Percentiles rank a stretch among this genome's conserved stretches.
Evolutionary conservation across 495 filamentous ascomycete genomes (phyloP).

Genomic region (Penicillium atrosanguineum): DNA sequence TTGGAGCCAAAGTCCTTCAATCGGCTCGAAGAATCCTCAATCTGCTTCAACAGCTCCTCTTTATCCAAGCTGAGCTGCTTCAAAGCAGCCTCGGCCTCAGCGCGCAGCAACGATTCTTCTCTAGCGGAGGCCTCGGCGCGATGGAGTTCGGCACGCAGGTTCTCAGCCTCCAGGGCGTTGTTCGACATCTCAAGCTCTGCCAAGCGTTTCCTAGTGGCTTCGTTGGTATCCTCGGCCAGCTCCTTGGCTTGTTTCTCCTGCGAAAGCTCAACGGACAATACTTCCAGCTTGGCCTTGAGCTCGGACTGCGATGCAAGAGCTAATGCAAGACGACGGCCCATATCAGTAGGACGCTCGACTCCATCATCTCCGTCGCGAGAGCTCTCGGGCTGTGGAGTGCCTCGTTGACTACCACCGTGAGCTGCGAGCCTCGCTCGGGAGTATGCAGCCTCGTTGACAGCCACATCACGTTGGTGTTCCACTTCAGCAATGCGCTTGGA

Average conservation of each 20-base stretch:
- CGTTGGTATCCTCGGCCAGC: slow-evolving; percentile 83
- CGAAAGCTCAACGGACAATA: slow-evolving; percentile 65
- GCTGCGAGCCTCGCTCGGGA: slow-evolving; percentile 90
- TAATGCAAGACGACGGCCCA: slow-evolving; percentile 76
- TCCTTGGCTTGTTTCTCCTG: slow-evolving; percentile 76
- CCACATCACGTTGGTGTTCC: slow-evolving; percentile 88
- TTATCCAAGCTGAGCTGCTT: slow-evolving; percentile 79
- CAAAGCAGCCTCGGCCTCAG: slow-evolving; percentile 72
- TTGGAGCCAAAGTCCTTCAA: slow-evolving; percentile 70
- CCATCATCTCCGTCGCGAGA: slow-evolving; percentile 56
- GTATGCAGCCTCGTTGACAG: slow-evolving; percentile 89
- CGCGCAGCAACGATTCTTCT: slow-evolving; percentile 71
- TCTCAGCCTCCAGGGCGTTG: slow-evolving; percentile 78
- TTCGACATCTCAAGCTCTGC: slow-evolving; percentile 83
- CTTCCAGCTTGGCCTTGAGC: slow-evolving; percentile 65
- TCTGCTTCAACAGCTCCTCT: slow-evolving; percentile 68
- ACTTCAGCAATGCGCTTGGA: slow-evolving; percentile 88
- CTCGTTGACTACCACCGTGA: slow-evolving; percentile 66
- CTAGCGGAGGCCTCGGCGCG: slow-evolving; percentile 67
- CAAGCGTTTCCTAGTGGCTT: slow-evolving; percentile 77
- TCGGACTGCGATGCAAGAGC: slow-evolving; percentile 76
- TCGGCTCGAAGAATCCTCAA: slow-evolving; percentile 62
- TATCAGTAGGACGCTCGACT: slow-evolving; percentile 68
- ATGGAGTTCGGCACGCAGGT: slow-evolving; percentile 79
- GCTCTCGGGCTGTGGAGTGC: slow-evolving; percentile 68